phyloP scores from a whole-genome alignment of 495 filamentous ascomycete species.

The Trichoderma parareesei region DNA sequence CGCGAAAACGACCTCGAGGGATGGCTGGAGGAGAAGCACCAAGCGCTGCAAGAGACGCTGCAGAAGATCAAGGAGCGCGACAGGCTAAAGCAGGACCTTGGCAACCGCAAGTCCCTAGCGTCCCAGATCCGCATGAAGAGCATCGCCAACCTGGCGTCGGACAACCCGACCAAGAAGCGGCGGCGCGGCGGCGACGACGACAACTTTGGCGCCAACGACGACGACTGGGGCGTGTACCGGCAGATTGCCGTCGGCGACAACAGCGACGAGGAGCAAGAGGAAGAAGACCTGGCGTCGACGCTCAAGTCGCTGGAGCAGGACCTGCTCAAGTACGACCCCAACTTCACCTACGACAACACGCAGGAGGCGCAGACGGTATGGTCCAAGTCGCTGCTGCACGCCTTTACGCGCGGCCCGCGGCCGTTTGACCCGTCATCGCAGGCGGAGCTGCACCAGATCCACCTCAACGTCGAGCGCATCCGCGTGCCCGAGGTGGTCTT shows the following conservation, averaged over 20 bases:
- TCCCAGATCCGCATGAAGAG: constrained; percentile 96
- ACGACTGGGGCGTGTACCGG: constrained; percentile 95
- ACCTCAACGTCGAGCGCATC: constrained; percentile 94
- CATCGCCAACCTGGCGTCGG: constrained; percentile 91
- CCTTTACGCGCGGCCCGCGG: constrained; percentile 78
- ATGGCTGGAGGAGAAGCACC: constrained; percentile 77
- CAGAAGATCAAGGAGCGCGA: constrained; percentile 88
- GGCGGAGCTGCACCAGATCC: constrained; percentile 76
- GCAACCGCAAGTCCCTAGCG: constrained; percentile 91
- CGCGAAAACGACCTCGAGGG: constrained; percentile 73
- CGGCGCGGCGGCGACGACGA: constrained; percentile 74
- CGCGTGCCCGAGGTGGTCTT: constrained; percentile 93
- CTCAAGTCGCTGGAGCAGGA: constrained; percentile 73
- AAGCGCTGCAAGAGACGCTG: constrained; percentile 63
- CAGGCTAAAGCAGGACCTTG: constrained; percentile 81
- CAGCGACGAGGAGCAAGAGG: constrained; percentile 67
- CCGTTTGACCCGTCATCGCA: constrained; percentile 76
- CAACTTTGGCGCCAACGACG: constrained; percentile 92
- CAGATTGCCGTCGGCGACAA: constrained; percentile 70
- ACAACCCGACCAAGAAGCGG: constrained; percentile 71
- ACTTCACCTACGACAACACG: constrained; percentile 84
- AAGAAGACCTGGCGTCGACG: constrained; percentile 69
- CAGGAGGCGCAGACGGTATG: constrained; percentile 88
- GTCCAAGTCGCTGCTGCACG: constrained; percentile 83
- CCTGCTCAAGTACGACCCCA: constrained; percentile 74